These are phyloP conservation scores for Colletotrichum orbiculare DNA, from an alignment of 2,329 filamentous ascomycete species.

Conservation along the genomic window DNA sequence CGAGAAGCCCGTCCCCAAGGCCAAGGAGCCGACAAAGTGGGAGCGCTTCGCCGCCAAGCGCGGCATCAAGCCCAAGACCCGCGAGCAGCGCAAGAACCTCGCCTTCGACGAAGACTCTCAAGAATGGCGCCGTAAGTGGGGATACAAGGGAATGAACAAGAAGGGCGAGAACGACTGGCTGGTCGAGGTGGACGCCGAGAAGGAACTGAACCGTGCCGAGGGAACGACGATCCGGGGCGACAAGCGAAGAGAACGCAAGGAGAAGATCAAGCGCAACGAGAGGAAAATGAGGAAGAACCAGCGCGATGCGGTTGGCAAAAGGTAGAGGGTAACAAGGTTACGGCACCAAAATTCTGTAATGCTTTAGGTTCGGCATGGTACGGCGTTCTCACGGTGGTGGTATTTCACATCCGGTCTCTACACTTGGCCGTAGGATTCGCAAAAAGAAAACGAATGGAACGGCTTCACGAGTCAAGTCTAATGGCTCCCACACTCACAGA, in stretches of 20 bases:
- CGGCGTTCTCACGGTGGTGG: conserved; percentile 32
- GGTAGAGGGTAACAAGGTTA: conserved; percentile 3
- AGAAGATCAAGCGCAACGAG: conserved; percentile 78
- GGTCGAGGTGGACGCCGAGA: conserved; percentile 88
- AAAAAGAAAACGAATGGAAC: conserved; percentile 20
- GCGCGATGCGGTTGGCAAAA: conserved; percentile 51
- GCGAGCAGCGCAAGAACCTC: conserved; percentile 78
- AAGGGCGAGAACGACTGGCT: conserved; percentile 86
- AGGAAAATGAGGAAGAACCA: conserved; percentile 76
- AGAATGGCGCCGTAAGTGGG: conserved; percentile 95
- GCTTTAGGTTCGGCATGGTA: conserved; percentile 33
- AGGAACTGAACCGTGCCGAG: conserved; percentile 71
- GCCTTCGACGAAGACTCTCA: conserved; percentile 86
- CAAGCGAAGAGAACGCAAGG: conserved; percentile 72
- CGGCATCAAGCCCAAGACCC: conserved; percentile 90
- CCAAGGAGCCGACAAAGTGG: conserved; percentile 91
- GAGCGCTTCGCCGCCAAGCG: conserved; percentile 96
- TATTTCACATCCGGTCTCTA: conserved; percentile 24
- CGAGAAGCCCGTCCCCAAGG: conserved; percentile 88
- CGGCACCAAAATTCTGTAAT: conserved; percentile 14
- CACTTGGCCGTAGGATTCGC: conserved; percentile 26
- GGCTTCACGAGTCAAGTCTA: conserved; percentile 13
- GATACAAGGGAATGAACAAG: conserved; percentile 92
- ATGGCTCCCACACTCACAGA: conserved; percentile 13
- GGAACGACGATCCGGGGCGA: conserved; percentile 71